Conservation (phyloP, 495 filamentous ascomycete species). For the Neurospora cerealis region DNA sequence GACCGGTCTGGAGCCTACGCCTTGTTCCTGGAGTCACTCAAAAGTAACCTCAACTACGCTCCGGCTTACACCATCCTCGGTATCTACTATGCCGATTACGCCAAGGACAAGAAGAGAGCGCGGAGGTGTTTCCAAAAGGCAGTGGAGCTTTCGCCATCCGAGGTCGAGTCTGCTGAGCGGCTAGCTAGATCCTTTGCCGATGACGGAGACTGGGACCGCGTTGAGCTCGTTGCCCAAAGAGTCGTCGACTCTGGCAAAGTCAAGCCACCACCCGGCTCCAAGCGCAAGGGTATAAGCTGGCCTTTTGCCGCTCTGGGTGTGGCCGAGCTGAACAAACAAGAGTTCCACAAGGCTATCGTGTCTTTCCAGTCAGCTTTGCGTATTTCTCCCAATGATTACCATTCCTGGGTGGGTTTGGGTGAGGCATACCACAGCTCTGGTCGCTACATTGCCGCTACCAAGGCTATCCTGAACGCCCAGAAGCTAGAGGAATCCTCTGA, state of each 20-base stretch:
- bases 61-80: conserved; percentile 90
- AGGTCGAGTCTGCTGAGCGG: conserved; percentile 79
- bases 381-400: conserved; percentile 73
- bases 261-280: conserved; percentile 80
- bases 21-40: conserved; percentile 73
- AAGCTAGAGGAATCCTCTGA: conserved; percentile 49
- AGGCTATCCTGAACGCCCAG: conserved; percentile 76
- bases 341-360: conserved; percentile 74
- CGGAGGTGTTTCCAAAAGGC: conserved; percentile 93
- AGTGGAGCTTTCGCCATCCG: conserved; percentile 82
- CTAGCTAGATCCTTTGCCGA: conserved; percentile 79
- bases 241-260: conserved; percentile 89
- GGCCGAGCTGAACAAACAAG: conserved; percentile 92
- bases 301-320: conserved; percentile 91
- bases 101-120: conserved; percentile 72
- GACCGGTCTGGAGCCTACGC: conserved; percentile 64
- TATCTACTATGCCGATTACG: conserved; percentile 91
- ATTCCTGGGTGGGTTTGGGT: conserved; percentile 91
- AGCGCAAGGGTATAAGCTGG: conserved; percentile 87
- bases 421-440: conserved; percentile 95
- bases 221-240: conserved; percentile 82
- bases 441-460: conserved; percentile 82
- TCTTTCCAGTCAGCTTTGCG: conserved; percentile 88
- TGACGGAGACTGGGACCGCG: conserved; percentile 88
- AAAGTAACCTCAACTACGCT: conserved; percentile 80